Conservation (phyloP, 768 basidiomycete genomes). For the Psilocybe azurescens region DNA sequence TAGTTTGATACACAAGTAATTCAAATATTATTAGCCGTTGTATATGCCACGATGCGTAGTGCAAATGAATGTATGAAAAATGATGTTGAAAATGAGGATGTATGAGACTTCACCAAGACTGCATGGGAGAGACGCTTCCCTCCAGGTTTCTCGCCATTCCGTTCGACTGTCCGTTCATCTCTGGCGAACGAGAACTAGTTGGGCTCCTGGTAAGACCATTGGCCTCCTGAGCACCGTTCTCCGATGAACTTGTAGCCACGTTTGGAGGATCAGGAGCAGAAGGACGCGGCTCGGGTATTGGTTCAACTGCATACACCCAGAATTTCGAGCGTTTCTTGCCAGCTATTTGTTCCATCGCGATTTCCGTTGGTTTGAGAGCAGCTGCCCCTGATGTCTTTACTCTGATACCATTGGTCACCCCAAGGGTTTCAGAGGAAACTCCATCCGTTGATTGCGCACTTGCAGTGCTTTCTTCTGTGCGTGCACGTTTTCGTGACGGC, state of each 20-base stretch:
- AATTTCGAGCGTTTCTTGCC: conserved; percentile 88
- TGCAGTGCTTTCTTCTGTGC: conserved; percentile 76
- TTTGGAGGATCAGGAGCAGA: conserved; percentile 21
- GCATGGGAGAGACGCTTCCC: conserved; percentile 48
- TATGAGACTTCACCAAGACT: conserved; percentile 27
- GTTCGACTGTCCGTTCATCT: conserved; percentile 13
- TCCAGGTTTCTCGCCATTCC: conserved; percentile 32
- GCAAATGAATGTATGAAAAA: conserved; percentile 25
- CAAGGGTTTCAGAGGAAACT: conserved; percentile 35
- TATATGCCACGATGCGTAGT: conserved; percentile 22
- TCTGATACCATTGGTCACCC: conserved; percentile 41
- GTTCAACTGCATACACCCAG: conserved; percentile 90
- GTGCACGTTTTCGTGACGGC: conserved; percentile 69
- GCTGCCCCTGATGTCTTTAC: conserved; percentile 65
- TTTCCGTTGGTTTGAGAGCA: conserved; percentile 71
- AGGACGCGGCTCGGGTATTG: conserved; percentile 43
- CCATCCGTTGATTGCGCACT: conserved; percentile 57
- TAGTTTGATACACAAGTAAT: conserved; percentile 5
- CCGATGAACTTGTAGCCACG: conserved; percentile 15
- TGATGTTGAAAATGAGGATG: background rate
- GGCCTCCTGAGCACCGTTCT: conserved; percentile 7
- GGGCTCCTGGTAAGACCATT: conserved; percentile 13
- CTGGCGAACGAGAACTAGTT: conserved; percentile 7
- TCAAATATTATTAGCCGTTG: conserved; percentile 21
- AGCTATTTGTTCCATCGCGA: conserved; percentile 74